Evolutionary conservation across 2,329 filamentous ascomycete genomes (phyloP), one percentile per base, ranked within the genome.

Genomic region (Eutypa lata): DNA sequence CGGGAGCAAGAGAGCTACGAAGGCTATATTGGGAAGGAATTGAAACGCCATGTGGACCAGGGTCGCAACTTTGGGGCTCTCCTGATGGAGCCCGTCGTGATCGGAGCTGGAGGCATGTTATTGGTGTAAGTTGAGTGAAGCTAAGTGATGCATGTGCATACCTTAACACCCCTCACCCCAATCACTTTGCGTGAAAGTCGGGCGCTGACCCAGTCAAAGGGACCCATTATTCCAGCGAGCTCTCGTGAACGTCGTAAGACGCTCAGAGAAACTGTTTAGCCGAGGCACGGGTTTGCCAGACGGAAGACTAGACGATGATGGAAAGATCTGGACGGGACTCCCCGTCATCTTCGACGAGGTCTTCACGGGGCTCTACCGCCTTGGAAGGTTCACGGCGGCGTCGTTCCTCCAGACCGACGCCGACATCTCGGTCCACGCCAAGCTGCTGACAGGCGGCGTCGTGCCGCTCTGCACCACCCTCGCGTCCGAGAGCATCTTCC

Each of bases 261-360:
- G 72, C 3, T 82, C 79, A 7, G 72, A 81, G 0, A 65, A 80
- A 14, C 71, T 88, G 5, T 87, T 89, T 59, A 69, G 72, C 37
- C 53, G 63, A 16, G 47, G 26, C n/a, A n/a, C n/a, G 26, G 26
- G 26, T 5, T 6, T 5, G 26, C 26, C 26, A 10, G 5, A 6
- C 10, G 6, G 16, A 4, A 33, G 2, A 5, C 24, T 5, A 16
- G 18, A 14, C 6, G 54, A 59, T 31, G 57, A 64, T 31, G 8
- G 50, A 13, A 52, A n/a, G 6, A 37, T 28, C 28, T 95, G 90
- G 90, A 76, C 77, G 1, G 89, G 90, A 2, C 79, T 95, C 3
- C 90, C 91, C 0, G 74, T 95, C 38, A 77, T 95, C 60, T 90
- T 91, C 58, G 90, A 96, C 65, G 91, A 95, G 66, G 90, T 95